Percentiles rank a stretch among this genome's conserved stretches.
phyloP scores from a whole-genome alignment of 169 alveolate species.

The Eimeria acervulina region DNA sequence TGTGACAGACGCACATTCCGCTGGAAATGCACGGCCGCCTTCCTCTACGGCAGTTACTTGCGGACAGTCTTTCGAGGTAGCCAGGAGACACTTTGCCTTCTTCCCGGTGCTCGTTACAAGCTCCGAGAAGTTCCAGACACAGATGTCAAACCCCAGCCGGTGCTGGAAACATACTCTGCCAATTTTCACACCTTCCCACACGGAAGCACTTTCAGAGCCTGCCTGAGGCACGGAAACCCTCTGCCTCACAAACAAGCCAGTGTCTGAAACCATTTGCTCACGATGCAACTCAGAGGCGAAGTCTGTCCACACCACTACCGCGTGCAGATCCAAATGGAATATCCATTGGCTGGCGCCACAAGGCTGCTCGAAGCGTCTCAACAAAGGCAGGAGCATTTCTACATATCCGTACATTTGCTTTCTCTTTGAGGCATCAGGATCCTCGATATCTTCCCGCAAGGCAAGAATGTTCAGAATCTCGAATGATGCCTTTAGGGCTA shows the following conservation, averaged over 20 bases:
- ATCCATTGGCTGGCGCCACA: conserved; percentile 15
- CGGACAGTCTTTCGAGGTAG: not conserved
- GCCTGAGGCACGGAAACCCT: not conserved
- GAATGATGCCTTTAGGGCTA: conserved; percentile 70
- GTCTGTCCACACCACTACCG: conserved; percentile 73
- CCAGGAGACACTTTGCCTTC: conserved; percentile 50
- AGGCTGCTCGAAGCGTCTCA: conserved; percentile 40
- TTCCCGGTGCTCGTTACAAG: conserved; percentile 63
- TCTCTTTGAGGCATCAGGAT: conserved; percentile 51
- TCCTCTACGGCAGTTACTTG: not conserved
- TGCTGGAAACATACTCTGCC: conserved; percentile 80
- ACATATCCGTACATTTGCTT: conserved; percentile 59
- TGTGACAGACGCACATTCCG: conserved; percentile 4
- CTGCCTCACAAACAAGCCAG: conserved; percentile 8
- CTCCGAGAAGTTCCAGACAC: conserved; percentile 1
- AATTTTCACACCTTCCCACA: conserved; percentile 36
- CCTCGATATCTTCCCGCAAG: conserved; percentile 60
- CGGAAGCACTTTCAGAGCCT: not conserved
- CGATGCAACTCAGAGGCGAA: conserved; percentile 67
- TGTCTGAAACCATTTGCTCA: conserved; percentile 29
- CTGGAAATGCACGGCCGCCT: not conserved
- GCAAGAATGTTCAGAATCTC: conserved; percentile 80
- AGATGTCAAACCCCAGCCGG: conserved; percentile 54
- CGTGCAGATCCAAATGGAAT: conserved; percentile 65
- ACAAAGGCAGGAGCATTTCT: conserved; percentile 28